Evolutionary conservation across 768 basidiomycete genomes (phyloP), one percentile per base, ranked within the genome.

Genomic region (Crepidotus variabilis): DNA sequence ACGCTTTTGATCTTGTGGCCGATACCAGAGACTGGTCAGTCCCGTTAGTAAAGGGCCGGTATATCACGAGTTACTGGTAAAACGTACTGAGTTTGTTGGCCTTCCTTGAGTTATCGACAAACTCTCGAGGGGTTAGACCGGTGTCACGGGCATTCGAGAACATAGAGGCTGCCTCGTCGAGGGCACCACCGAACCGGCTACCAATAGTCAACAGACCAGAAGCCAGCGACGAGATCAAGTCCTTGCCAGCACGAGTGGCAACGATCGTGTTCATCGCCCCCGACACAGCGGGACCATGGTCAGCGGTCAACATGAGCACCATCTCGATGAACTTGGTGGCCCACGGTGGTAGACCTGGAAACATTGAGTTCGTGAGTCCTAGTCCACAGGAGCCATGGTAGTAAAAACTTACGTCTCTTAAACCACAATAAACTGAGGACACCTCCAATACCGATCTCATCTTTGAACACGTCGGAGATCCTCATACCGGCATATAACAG

Each of bases 1-100:
- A 94, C 91, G 62, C 89, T 93, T 86, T 99, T 99, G 82, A 99
- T 97, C 85, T 98, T 98, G 87, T 99, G 96, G 47, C 96, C 96
- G 63, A 99, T 99, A 79, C 96, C 96, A 62, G 87, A 90, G 80
- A 98, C 90, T 90, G 61, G 8, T 45, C 1, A 28, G 47, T 55
- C 28, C 2, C 57, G 47, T 43, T 16, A 56, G 45, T 6, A 53
- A 24, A 43, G 35, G 28, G 56, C 54, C 8, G 55, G 35, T 54
- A 61, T 61, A 24, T 49, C 24, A 54, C 36, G 20, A 56, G 47
- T 24, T 54, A 39, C 21, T 8, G 47, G 7, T 20, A 28, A 4
- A 28, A 83, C 87, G 59, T 63, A 89, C 89, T 96, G 60, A 97
- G 86, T 75, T 94, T 94, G 81, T 96, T 97, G 24, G 86, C 86